phyloP scores from a whole-genome alignment of 2,329 filamentous ascomycete genomes.

The Cytospora leucostoma region DNA sequence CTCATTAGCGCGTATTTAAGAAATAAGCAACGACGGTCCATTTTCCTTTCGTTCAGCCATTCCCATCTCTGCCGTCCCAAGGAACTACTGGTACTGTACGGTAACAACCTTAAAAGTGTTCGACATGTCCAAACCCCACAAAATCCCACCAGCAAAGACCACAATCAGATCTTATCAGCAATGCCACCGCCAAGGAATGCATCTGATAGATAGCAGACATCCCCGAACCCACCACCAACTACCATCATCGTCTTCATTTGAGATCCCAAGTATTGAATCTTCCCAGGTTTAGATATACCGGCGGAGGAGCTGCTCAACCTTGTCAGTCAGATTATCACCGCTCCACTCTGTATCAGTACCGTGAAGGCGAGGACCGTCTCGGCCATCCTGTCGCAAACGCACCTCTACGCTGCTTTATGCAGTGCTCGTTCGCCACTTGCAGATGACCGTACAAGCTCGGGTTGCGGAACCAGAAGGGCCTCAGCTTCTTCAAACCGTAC shows the following conservation, averaged over 20 bases:
- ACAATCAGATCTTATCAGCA: neutral
- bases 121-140: neutral
- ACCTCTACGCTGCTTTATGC: conserved; percentile 11
- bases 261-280: conserved; percentile 25
- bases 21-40: neutral
- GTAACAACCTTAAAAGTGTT: too few species aligned
- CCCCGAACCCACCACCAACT: neutral
- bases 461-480: conserved; percentile 18
- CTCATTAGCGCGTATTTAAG: neutral
- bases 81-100: neutral
- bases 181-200: neutral
- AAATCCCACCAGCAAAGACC: neutral
- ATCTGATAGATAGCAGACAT: neutral
- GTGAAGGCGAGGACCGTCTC: neutral
- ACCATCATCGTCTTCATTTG: conserved; percentile 3
- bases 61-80: neutral
- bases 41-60: neutral
- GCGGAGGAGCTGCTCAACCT: conserved; percentile 4
- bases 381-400: neutral
- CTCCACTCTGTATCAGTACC: neutral
- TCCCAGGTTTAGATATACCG: conserved; percentile 15
- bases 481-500: conserved; percentile 14
- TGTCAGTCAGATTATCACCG: neutral
- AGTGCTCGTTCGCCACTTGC: conserved; percentile 20
- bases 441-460: conserved; percentile 19